phyloP scores from a whole-genome alignment of 169 alveolate genomes.

The Plasmodium malariae region DNA sequence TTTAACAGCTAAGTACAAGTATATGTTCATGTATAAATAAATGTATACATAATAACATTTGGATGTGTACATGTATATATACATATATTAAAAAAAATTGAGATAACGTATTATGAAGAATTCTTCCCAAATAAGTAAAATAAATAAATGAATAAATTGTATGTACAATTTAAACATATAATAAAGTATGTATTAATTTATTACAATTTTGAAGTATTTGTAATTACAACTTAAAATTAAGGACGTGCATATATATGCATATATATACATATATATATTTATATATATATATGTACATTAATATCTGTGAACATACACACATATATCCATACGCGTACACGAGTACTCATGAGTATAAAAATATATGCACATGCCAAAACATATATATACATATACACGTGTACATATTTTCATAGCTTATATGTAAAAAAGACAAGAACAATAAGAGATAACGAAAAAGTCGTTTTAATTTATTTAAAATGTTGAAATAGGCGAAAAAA shows the following conservation, averaged over 20 bases:
- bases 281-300: not conserved
- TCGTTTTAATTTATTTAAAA: constrained; percentile 14
- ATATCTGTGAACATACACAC: no score
- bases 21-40: not conserved
- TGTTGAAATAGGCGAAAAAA: constrained; percentile 11
- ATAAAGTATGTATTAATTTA: not conserved
- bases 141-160: constrained; percentile 16
- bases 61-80: not conserved
- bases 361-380: not conserved
- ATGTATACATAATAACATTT: not conserved
- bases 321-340: not conserved
- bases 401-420: constrained; percentile 16
- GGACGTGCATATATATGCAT: not conserved
- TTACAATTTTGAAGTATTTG: not conserved
- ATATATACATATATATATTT: constrained; percentile 1
- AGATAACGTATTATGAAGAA: not conserved
- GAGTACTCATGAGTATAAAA: not conserved
- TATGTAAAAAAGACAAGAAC: not conserved
- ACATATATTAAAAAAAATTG: not conserved
- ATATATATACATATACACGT: not conserved
- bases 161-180: constrained; percentile 12
- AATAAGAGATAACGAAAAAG: constrained; percentile 3
- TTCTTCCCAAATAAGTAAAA: not conserved
- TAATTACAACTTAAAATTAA: constrained; percentile 6
- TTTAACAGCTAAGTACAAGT: constrained; percentile 2